Base-by-base conservation (phyloP, 2,329 filamentous ascomycete genomes). In the Stromatinia cepivora region DNA sequence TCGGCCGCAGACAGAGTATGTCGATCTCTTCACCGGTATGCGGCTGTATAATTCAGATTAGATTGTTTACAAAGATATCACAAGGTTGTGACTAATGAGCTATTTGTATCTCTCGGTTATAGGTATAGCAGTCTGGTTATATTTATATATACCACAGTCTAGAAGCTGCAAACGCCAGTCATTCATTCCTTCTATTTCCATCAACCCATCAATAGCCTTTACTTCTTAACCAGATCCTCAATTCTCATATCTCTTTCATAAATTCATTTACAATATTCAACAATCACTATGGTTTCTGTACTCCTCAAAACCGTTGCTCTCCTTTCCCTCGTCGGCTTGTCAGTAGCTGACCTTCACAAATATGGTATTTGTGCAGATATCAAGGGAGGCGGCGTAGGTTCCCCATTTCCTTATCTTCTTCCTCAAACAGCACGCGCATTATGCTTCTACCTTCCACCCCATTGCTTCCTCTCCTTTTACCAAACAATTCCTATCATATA, bases 251-350 rank as follows among this genome's bases (percentile, higher is more conserved):
- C 46, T 11, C 20, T 52, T n/a, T 20, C 31, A 11, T 7, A 63
- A 0, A 25, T 22, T 61, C 31, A 28, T 6, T 53, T 20, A 1
- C 28, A 56, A 13, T 22, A 20, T 8, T 20, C 66, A 36, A 31
- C 25, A n/a, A 31, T 36, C 28, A 68, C 13, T 8, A 68, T 68
- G 66, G 25, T n/a, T 56, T 62, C n/a, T 48, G 17, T 48, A 36
- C 50, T 67, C 17, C 20, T 68, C 57, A 63, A 63, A 48, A 28
- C 66, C 20, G 8, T 68, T 13, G 36, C 28, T 34, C 42, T 68
- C n/a, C 66, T 68, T 20, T 28, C 66, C 9, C 50, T 68, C 50
- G 20, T 50, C 66, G 36, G 58, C 50, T 45, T 68, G 39, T 48
- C 66, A 10, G 52, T 62, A 11, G 66, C 66, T 34, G 66, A 68